Evolutionary conservation across 140 eudicot species (phyloP).

Genomic region (Stevia rebaudiana): DNA sequence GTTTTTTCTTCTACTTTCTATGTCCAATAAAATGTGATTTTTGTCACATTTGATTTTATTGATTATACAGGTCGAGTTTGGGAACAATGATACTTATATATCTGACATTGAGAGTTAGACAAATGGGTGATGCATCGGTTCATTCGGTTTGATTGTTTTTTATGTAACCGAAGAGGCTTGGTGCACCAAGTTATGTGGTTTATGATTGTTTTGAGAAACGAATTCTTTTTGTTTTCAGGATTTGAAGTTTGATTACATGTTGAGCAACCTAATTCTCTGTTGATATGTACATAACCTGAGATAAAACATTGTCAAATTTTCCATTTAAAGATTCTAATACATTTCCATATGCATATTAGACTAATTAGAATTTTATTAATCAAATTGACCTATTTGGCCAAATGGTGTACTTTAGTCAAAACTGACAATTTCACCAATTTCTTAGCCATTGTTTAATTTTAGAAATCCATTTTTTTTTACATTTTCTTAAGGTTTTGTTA

Average conservation of each 20-base stretch:
- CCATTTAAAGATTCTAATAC: too few relatives aligned
- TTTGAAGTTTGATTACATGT: slow-evolving; percentile 10
- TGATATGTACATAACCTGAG: slow-evolving; percentile 25
- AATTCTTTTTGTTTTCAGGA: slow-evolving; percentile 17
- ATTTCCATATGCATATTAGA: too few relatives aligned
- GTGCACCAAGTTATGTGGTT: slow-evolving; percentile 15
- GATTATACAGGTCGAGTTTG: slow-evolving; percentile 58
- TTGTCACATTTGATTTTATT: neutral
- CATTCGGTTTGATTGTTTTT: slow-evolving; percentile 19
- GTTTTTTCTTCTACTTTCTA: neutral
- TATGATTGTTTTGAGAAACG: slow-evolving; percentile 6
- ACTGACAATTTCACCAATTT: too few relatives aligned
- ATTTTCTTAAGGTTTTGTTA: too few relatives aligned
- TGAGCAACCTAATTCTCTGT: slow-evolving; percentile 7
- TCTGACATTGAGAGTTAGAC: slow-evolving; percentile 76
- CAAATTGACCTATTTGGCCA: too few relatives aligned
- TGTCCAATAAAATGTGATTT: neutral
- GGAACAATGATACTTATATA: slow-evolving; percentile 76
- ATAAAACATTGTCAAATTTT: slow-evolving; percentile 21
- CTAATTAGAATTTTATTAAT: too few relatives aligned
- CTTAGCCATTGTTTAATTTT: too few relatives aligned
- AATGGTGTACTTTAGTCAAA: too few relatives aligned
- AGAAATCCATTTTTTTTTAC: too few relatives aligned
- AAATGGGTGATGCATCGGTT: slow-evolving; percentile 42
- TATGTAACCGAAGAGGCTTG: neutral